Evolutionary conservation across 345 rosid species (phyloP), one percentile per base, ranked within the genome.

Genomic region (Eucalyptus paniculata): DNA sequence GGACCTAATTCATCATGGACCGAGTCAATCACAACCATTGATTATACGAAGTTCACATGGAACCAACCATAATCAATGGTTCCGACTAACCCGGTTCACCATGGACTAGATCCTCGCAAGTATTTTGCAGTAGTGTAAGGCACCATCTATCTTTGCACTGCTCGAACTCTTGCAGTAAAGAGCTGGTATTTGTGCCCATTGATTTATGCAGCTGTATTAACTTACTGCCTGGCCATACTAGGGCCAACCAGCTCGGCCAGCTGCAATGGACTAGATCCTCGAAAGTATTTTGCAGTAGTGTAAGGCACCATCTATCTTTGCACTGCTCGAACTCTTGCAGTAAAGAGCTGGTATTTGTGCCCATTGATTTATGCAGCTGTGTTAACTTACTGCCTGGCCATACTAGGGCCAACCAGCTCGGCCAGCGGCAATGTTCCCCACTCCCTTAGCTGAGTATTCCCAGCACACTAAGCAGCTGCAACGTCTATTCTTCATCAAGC

Each of bases 241-340:
- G 9, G 94, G 94, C 99, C 98, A 95, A 81, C 91, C 96, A 96
- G 96, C 98, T 96, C 97, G 98, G 98, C 98, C 98, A 96, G 97
- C 95, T 92, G 96, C 97, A 93, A 89, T 50, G 37, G 53, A 50
- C 53, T 50, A 50, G 53, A 72, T 72, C 82, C 82, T 72, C 7
- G 30, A 47, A 77, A 77, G 83, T 77, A 40, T 40, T 77, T 77
- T 77, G 47, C 9, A 30, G 18, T 86, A 86, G 89, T 96, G 89
- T 95, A 89, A 45, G 94, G 95, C 93, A 91, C 91, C 87, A 54
- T 90, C 98, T 93, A 96, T 94, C 98, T 94, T 90, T 58, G 83
- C 82, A 93, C 96, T 92, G 94, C 92, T 91, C 77, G 87, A 92
- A 91, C 97, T 95, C 88, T 89, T 28, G 88, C 97, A 94, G 95